Evolutionary conservation across 441 rosid genomes (phyloP).

Genomic region (Cnidoscolus chayamansa): DNA sequence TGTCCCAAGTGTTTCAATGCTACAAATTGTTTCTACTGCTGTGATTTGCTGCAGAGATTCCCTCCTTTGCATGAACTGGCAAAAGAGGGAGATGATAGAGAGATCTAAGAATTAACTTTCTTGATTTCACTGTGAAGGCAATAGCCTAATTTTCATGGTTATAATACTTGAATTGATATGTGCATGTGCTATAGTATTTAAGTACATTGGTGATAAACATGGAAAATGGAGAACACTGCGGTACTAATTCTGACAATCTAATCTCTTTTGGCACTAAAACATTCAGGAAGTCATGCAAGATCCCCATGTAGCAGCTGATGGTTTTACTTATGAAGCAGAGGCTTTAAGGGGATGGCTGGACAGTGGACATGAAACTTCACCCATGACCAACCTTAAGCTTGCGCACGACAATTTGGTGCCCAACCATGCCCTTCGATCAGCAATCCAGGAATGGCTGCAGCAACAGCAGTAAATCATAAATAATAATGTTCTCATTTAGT

Average conservation of each 20-base stretch:
- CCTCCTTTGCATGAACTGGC: neutral
- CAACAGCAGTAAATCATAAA: slow-evolving; percentile 23
- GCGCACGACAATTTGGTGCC: slow-evolving; percentile 66
- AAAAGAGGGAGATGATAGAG: neutral
- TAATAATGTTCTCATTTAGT: neutral
- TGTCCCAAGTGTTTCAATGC: neutral
- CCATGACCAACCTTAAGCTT: slow-evolving; percentile 67
- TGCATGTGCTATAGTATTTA: neutral
- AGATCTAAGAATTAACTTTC: neutral
- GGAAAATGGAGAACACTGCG: neutral
- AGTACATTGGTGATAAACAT: neutral
- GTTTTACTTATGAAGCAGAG: slow-evolving; percentile 86
- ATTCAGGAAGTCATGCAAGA: slow-evolving; percentile 91
- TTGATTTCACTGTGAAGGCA: neutral
- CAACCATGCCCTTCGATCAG: slow-evolving; percentile 82
- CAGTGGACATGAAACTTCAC: slow-evolving; percentile 77
- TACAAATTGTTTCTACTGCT: neutral
- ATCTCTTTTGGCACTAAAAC: slow-evolving; percentile 14
- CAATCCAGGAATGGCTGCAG: slow-evolving; percentile 66
- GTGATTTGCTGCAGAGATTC: neutral
- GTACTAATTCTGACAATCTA: neutral
- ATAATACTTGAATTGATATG: neutral
- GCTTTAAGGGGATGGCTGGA: slow-evolving; percentile 94
- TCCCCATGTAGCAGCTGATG: slow-evolving; percentile 91
- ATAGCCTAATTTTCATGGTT: neutral